A percentile compares a stretch with the other conserved stretches of the same genome.
Evolutionary conservation across 139 green algal genomes (phyloP).

Genomic region (Astrephomene gubernaculifera): DNA sequence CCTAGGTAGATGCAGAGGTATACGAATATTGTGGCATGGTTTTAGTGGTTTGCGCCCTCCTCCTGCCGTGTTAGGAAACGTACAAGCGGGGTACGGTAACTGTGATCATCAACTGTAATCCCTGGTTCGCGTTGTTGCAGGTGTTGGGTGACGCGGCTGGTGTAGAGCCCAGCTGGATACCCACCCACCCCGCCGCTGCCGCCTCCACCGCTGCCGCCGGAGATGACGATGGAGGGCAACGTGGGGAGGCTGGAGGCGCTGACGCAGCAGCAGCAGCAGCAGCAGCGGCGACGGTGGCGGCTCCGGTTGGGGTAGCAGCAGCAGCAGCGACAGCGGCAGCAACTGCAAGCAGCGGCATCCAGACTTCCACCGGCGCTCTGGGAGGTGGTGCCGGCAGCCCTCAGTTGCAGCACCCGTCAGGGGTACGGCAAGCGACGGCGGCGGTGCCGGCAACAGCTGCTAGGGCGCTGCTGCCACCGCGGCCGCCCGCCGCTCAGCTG

Average conservation of each 20-base stretch:
- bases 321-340: neutral
- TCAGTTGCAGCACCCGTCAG: too few species aligned
- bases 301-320: neutral
- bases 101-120: too few species aligned
- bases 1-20: too few species aligned
- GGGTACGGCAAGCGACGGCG: neutral
- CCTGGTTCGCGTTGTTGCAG: too few species aligned
- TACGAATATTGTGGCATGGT: too few species aligned
- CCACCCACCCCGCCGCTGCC: neutral
- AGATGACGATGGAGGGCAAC: neutral
- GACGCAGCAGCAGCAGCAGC: neutral
- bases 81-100: too few species aligned
- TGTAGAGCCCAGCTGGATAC: neutral
- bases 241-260: neutral
- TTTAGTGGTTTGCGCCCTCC: too few species aligned
- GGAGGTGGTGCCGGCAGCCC: too few species aligned
- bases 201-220: neutral
- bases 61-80: too few species aligned
- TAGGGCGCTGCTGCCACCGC: neutral
- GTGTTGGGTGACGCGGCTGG: conserved; percentile 30
- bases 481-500: neutral
- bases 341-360: too few species aligned
- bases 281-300: neutral
- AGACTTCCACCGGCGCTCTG: too few species aligned
- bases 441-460: neutral